Conservation (phyloP, 1,284 basidiomycete genomes). For the Mixia osmundae region DNA sequence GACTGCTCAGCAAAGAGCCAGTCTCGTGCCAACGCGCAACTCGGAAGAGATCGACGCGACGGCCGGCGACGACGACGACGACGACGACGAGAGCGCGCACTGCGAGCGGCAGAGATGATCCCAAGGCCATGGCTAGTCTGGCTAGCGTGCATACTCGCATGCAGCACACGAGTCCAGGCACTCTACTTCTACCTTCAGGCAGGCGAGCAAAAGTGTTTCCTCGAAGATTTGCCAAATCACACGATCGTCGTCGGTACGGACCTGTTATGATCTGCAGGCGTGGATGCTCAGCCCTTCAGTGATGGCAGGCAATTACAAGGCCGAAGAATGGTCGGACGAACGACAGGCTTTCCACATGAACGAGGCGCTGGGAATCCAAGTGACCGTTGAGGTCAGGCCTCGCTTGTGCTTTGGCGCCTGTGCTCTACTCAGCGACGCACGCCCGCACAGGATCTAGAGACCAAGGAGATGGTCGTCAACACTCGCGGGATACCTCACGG, state of each 20-base stretch:
- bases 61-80: too few relatives aligned
- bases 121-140: too few relatives aligned
- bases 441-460: constrained; percentile 42
- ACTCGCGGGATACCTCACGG: constrained; percentile 73
- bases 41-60: too few relatives aligned
- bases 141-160: too few relatives aligned
- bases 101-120: too few relatives aligned
- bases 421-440: not conserved
- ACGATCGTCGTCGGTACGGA: constrained; percentile 81
- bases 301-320: constrained; percentile 58
- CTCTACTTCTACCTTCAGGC: constrained; percentile 27
- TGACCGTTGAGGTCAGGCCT: constrained; percentile 54
- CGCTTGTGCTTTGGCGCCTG: constrained; percentile 7
- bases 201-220: constrained; percentile 41
- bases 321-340: constrained; percentile 67
- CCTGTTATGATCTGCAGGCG: constrained; percentile 9
- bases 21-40: too few relatives aligned
- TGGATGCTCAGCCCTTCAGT: not conserved
- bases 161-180: too few relatives aligned
- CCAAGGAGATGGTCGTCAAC: constrained; percentile 50
- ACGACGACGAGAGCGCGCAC: too few relatives aligned
- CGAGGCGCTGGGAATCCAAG: constrained; percentile 58
- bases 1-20: too few relatives aligned
- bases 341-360: constrained; percentile 46
- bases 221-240: constrained; percentile 90